Conservation (phyloP, 2,329 filamentous ascomycete species). For the Ophiosphaerella narmari region DNA sequence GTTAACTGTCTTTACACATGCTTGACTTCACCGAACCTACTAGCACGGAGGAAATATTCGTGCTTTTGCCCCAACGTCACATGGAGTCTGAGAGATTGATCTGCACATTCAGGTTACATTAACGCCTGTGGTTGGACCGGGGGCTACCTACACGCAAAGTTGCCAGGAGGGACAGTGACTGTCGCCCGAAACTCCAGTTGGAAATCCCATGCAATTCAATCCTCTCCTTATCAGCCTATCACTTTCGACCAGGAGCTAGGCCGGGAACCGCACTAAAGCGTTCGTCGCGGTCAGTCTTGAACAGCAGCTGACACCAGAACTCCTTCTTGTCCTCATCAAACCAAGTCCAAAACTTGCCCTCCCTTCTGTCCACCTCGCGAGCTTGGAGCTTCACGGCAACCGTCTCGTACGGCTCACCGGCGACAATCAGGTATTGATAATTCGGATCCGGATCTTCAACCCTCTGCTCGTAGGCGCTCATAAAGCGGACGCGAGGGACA, state of each 20-base stretch:
- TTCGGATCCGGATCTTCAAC: constrained; percentile 89
- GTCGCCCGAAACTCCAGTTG: constrained; percentile 3
- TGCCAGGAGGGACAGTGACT: background rate
- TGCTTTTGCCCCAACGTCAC: background rate
- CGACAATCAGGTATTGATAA: constrained; percentile 93
- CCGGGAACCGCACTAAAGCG: constrained; percentile 73
- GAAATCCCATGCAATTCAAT: constrained; percentile 3
- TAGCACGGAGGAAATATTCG: background rate
- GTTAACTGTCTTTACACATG: background rate
- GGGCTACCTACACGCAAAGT: constrained; percentile 29
- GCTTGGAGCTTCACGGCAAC: constrained; percentile 96
- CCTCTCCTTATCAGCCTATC: constrained; percentile 3
- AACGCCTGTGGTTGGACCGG: constrained; percentile 7
- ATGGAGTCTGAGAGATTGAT: constrained; percentile 1
- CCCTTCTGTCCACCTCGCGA: constrained; percentile 85
- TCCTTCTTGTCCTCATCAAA: constrained; percentile 96
- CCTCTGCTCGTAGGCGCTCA: constrained; percentile 97
- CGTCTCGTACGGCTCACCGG: constrained; percentile 97
- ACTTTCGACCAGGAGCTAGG: constrained; percentile 57
- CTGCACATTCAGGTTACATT: constrained; percentile 21
- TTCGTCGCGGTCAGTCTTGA: constrained; percentile 97
- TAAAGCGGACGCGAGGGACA: constrained; percentile 86
- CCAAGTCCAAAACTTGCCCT: constrained; percentile 89
- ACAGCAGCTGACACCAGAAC: constrained; percentile 97
- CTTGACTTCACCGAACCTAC: background rate